Conservation (phyloP, 768 basidiomycete genomes). For the Phlebiopsis flavidoalba region DNA sequence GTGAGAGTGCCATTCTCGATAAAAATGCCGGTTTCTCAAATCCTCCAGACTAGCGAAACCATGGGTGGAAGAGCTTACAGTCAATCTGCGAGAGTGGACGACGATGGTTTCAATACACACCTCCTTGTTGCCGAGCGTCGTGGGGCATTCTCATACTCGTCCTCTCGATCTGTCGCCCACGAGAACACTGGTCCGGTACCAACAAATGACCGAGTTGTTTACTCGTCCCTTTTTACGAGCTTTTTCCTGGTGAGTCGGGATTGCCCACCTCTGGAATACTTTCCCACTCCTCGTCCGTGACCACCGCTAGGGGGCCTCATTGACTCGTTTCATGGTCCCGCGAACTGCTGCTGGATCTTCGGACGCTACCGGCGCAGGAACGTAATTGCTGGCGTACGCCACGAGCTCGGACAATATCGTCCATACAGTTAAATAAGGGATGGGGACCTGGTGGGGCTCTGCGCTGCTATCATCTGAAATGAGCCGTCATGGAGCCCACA, state of each 20-base stretch:
- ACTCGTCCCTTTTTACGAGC: constrained; percentile 79
- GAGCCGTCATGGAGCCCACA: too few relatives aligned
- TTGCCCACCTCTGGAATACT: constrained; percentile 95
- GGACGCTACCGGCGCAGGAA: too few relatives aligned
- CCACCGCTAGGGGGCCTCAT: constrained; percentile 66
- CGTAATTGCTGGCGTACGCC: too few relatives aligned
- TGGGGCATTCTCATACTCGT: constrained; percentile 75
- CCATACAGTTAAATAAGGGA: too few relatives aligned
- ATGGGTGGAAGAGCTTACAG: too few relatives aligned
- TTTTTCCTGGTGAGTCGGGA: constrained; percentile 90
- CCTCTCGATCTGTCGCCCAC: constrained; percentile 76
- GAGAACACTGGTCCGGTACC: constrained; percentile 91
- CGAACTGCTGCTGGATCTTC: constrained; percentile 94
- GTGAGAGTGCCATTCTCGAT: constrained; percentile 78
- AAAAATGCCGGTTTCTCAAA: constrained; percentile 80
- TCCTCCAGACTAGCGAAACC: constrained; percentile 47
- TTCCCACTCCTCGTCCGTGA: constrained; percentile 93
- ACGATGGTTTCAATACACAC: constrained; percentile 30
- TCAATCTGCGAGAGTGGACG: background rate
- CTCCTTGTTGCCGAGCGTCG: constrained; percentile 72
- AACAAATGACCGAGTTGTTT: constrained; percentile 78
- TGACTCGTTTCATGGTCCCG: constrained; percentile 94
- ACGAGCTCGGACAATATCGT: too few relatives aligned
- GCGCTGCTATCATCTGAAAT: too few relatives aligned
- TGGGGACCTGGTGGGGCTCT: too few relatives aligned